Conservation (phyloP, 352 stramenopile species). For the Phytophthora hybrid region DNA sequence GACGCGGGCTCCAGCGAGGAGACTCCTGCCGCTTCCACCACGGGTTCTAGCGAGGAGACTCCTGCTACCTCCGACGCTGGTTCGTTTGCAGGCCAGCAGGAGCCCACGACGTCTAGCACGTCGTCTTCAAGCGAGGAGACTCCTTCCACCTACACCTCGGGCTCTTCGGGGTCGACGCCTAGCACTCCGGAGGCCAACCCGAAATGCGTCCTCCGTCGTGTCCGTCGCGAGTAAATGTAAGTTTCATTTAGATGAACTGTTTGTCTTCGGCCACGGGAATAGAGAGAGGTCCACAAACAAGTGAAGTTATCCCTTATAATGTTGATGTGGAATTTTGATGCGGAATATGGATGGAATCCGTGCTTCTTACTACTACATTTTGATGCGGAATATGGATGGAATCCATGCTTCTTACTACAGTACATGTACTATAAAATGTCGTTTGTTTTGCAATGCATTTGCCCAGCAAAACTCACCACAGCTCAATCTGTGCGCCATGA, state of each 20-base stretch:
- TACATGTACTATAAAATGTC: too few relatives aligned
- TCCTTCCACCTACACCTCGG: background rate
- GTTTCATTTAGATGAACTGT: conserved; percentile 12
- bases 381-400: too few relatives aligned
- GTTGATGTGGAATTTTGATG: background rate
- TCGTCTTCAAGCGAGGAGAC: background rate
- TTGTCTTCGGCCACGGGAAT: background rate
- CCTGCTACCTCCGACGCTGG: background rate
- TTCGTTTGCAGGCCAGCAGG: background rate
- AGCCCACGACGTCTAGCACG: background rate
- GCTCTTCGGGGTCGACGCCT: too few relatives aligned
- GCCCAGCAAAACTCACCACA: too few relatives aligned
- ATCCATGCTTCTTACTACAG: too few relatives aligned
- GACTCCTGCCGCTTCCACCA: background rate
- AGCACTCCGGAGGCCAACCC: background rate
- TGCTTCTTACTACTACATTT: too few relatives aligned
- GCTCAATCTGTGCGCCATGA: too few relatives aligned
- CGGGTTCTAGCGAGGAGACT: conserved; percentile 7
- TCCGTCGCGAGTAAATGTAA: conserved; percentile 29
- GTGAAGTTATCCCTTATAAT: background rate
- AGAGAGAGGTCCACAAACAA: background rate
- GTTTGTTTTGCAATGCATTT: too few relatives aligned
- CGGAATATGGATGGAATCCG: too few relatives aligned
- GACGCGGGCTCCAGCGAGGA: background rate
- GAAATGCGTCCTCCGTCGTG: conserved; percentile 24